phyloP scores from a whole-genome alignment of 2,329 filamentous ascomycete species.

The Aaosphaeria pasadenensis region DNA sequence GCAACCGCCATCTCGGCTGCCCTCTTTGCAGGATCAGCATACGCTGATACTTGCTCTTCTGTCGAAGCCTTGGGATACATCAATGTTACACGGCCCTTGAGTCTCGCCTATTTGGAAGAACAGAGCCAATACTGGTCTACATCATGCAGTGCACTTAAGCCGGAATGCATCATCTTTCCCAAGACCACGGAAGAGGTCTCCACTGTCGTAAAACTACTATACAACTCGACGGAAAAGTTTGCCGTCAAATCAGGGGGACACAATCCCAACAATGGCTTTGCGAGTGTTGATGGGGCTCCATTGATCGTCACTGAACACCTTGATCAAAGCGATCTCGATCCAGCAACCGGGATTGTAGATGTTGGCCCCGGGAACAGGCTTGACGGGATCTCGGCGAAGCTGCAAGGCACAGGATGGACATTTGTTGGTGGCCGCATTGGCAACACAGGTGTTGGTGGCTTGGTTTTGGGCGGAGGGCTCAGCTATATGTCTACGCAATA shows the following conservation, averaged over 20 bases:
- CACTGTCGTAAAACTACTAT: slow-evolving; percentile 50
- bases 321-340: slow-evolving; percentile 24
- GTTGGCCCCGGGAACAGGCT: slow-evolving; percentile 33
- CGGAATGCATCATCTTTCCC: slow-evolving; percentile 30
- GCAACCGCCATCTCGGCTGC: neutral
- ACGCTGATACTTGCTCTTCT: slow-evolving; percentile 1
- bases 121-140: slow-evolving; percentile 31
- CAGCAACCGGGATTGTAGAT: slow-evolving; percentile 21
- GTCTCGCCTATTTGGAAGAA: slow-evolving; percentile 19
- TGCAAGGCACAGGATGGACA: slow-evolving; percentile 36
- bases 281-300: slow-evolving; percentile 44
- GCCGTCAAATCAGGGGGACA: slow-evolving; percentile 55
- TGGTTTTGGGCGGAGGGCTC: slow-evolving; percentile 44
- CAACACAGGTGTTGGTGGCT: slow-evolving; percentile 47
- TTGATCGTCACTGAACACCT: slow-evolving; percentile 45
- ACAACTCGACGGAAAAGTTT: slow-evolving; percentile 43
- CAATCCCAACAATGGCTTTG: slow-evolving; percentile 46
- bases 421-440: slow-evolving; percentile 48
- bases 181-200: slow-evolving; percentile 51
- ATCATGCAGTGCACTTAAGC: slow-evolving; percentile 26
- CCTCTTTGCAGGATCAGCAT: neutral
- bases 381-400: slow-evolving; percentile 36
- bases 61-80: slow-evolving; percentile 1
- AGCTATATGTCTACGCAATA: slow-evolving; percentile 39
- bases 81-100: neutral